A percentile compares a stretch with the other conserved stretches of the same genome.
These are phyloP conservation scores for Nannochloropsis oceanica DNA, from an alignment of 108 stramenopile species.

Conservation along the genomic window DNA sequence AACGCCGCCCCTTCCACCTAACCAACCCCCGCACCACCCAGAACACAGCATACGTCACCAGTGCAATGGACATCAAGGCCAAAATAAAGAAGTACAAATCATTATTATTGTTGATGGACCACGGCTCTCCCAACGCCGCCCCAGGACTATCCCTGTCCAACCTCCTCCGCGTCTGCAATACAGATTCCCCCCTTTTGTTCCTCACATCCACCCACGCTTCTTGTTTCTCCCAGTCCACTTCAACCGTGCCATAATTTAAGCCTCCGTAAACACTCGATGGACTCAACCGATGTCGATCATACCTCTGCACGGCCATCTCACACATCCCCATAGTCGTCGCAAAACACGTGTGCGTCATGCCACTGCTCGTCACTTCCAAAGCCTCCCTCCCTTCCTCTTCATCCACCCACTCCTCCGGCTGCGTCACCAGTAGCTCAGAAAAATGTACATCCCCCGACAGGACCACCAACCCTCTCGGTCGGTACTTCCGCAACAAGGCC, in stretches of 20 bases:
- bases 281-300: conserved; percentile 8
- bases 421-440: conserved; percentile 14
- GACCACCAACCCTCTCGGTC: conserved; percentile 8
- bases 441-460: conserved; percentile 35
- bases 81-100: not conserved
- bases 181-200: not conserved
- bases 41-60: not conserved
- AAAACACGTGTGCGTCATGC: conserved; percentile 29
- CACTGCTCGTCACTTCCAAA: conserved; percentile 31
- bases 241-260: not conserved
- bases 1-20: not conserved
- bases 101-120: not conserved
- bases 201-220: not conserved
- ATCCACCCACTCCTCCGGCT: not conserved
- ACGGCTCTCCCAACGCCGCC: not conserved
- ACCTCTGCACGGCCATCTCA: not conserved
- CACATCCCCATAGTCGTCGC: not conserved
- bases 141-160: not conserved
- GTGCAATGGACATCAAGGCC: not conserved
- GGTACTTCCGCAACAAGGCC: conserved; percentile 11
- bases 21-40: not conserved
- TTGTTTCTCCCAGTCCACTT: not conserved
- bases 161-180: not conserved
- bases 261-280: not conserved
- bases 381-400: conserved; percentile 4